Evolutionary conservation across 2,329 filamentous ascomycete species (phyloP), one percentile per base, ranked within the genome.

Genomic region (Raffaelea arxii): DNA sequence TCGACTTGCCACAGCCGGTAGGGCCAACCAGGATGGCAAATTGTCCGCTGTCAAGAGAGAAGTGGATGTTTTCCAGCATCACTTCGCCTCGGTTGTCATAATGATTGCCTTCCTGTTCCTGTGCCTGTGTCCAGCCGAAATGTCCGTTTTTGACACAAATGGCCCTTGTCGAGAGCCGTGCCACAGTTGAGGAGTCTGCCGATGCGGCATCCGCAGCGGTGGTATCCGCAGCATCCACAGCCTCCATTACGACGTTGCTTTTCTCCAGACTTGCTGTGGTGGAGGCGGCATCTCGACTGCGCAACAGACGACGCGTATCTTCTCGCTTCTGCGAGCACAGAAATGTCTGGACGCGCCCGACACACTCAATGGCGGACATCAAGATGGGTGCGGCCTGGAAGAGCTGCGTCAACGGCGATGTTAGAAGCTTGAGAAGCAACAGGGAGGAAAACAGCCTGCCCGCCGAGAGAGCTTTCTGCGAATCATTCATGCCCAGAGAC

Each of bases 301-400:
- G 7, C 16, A n/a, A 18, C 7, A 36, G 38, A 23, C 50, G 25
- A 7, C 56, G 55, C 18, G 55, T 58, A 41, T 61, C 59, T 24
- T 51, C 25, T 35, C 51, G 49, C 6, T 50, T 10, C 6, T 52
- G 58, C 25, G 39, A 43, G 46, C 61, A 61, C 1, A 70, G 50
- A n/a, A 64, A 67, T 1, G 46, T 52, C 36, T 67, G 64, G 2
- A 69, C 61, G 1, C 64, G 56, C 19, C 52, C 47, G 12, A 62
- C 42, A 40, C 64, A 65, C 1, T 58, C 54, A 23, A 65, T 24
- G 0, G 55, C 58, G 1, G 62, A 55, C 18, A 65, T 52, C 1
- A 66, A 43, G 0, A 37, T 27, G 0, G 64, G 63, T 4, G 65
- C 52, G 1, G 42, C 50, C 36, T 66, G 59, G 14, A 67, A 62